These are phyloP conservation scores for Nepenthes gracilis DNA, from an alignment of 148 eudicot genomes.

Conservation along the genomic window DNA sequence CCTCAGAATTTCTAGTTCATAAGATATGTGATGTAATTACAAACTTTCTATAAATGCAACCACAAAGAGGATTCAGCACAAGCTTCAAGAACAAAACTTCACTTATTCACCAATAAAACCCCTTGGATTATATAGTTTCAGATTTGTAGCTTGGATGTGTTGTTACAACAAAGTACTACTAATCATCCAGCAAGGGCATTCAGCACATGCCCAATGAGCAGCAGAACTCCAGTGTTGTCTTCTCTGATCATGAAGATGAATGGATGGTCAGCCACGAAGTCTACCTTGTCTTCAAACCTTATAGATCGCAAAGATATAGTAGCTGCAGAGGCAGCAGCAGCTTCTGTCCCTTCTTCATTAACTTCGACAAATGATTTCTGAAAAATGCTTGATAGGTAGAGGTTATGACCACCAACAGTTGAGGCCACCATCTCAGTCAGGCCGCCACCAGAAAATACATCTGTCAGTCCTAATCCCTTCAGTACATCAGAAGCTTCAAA, in stretches of 20 bases:
- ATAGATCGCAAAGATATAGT: conserved; percentile 18
- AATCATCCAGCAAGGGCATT: conserved; percentile 34
- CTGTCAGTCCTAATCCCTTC: conserved; percentile 44
- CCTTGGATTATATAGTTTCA: too few species aligned
- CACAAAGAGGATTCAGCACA: too few species aligned
- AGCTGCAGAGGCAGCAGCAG: conserved; percentile 76
- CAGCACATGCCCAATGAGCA: conserved; percentile 52
- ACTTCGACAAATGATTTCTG: conserved; percentile 85
- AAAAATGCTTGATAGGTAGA: conserved; percentile 52
- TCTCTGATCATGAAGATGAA: conserved; percentile 70
- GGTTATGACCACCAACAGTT: conserved; percentile 30
- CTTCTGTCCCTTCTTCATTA: conserved; percentile 93
- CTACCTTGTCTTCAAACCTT: conserved; percentile 14
- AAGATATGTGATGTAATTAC: too few species aligned
- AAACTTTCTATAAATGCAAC: too few species aligned
- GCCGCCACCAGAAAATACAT: conserved; percentile 53
- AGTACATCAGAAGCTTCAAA: conserved; percentile 68
- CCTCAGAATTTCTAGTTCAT: too few species aligned
- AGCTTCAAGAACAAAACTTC: too few species aligned
- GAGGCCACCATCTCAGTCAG: conserved; percentile 73
- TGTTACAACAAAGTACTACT: background rate
- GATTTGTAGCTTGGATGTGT: too few species aligned
- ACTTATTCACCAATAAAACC: too few species aligned
- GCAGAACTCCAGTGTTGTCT: conserved; percentile 64
- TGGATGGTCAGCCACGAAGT: conserved; percentile 94